These are phyloP conservation scores for Quercus variabilis DNA, from an alignment of 306 rosid genomes.

Conservation along the genomic window DNA sequence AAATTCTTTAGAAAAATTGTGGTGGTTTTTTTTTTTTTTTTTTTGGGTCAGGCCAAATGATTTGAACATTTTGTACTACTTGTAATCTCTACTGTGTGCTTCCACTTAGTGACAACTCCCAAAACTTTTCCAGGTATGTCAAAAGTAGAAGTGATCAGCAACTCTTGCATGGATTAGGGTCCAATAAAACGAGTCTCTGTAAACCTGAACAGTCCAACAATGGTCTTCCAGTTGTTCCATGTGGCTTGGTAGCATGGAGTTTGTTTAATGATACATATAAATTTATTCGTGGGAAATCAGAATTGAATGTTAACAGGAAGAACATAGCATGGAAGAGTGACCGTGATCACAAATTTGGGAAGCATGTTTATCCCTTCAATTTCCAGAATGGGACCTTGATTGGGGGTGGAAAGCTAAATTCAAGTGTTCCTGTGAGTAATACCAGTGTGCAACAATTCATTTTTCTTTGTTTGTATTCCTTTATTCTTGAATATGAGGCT, in stretches of 20 bases:
- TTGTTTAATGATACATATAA: constrained; percentile 78
- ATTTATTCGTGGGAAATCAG: constrained; percentile 61
- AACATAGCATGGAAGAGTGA: constrained; percentile 97
- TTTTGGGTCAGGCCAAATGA: background rate
- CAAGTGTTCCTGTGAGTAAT: constrained; percentile 71
- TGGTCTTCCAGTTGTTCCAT: constrained; percentile 75
- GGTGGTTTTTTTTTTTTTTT: background rate
- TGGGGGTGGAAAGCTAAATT: constrained; percentile 82
- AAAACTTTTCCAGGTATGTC: constrained; percentile 66
- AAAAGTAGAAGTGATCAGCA: constrained; percentile 82
- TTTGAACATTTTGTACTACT: background rate
- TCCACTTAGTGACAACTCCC: constrained; percentile 22
- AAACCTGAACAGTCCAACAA: constrained; percentile 56
- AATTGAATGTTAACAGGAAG: constrained; percentile 71
- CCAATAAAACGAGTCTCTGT: constrained; percentile 68
- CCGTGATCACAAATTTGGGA: constrained; percentile 83
- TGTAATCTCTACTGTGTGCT: constrained; percentile 8
- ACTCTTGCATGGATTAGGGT: constrained; percentile 70
- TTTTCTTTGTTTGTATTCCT: background rate
- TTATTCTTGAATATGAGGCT: background rate
- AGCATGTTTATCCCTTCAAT: constrained; percentile 83
- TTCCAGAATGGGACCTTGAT: constrained; percentile 87
- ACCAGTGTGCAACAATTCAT: constrained; percentile 11
- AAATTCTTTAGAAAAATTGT: background rate
- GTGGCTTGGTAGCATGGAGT: constrained; percentile 98